Conservation (phyloP, 768 basidiomycete genomes). For the Mycena rosella region DNA sequence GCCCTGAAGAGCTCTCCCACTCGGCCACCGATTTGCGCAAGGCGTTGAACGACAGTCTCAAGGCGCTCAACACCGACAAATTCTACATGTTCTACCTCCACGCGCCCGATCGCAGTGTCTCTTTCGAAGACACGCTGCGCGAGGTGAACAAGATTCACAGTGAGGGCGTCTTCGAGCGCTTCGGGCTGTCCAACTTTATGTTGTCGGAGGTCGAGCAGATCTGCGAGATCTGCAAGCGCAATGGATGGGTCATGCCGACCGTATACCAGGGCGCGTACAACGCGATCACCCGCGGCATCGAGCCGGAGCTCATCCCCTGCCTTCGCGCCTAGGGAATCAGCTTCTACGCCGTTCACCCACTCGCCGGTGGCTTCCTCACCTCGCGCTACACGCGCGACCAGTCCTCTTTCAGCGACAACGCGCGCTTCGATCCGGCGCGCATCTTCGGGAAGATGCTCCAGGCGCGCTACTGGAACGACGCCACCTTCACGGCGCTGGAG, state of each 20-base stretch:
- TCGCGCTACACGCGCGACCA: constrained; percentile 51
- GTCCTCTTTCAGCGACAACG: constrained; percentile 38
- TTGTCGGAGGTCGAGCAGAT: constrained; percentile 53
- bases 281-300: constrained; percentile 34
- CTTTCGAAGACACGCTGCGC: too few species aligned
- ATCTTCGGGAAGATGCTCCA: constrained; percentile 44
- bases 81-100: constrained; percentile 55
- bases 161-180: constrained; percentile 58
- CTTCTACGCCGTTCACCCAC: constrained; percentile 57
- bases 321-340: constrained; percentile 59
- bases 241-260: constrained; percentile 57
- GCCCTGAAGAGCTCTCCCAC: constrained; percentile 10
- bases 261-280: constrained; percentile 56
- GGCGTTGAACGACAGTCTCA: constrained; percentile 52
- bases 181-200: constrained; percentile 62
- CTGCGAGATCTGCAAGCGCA: constrained; percentile 53
- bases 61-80: constrained; percentile 57
- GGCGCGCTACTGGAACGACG: constrained; percentile 12
- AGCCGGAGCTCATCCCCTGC: constrained; percentile 43
- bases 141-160: constrained; percentile 56
- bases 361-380: constrained; percentile 60
- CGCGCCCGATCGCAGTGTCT: constrained; percentile 59
- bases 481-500: constrained; percentile 19
- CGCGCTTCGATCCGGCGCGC: constrained; percentile 55
- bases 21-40: constrained; percentile 34